These are phyloP conservation scores for Cydonia oblonga DNA, from an alignment of 331 rosid genomes.

Conservation along the genomic window DNA sequence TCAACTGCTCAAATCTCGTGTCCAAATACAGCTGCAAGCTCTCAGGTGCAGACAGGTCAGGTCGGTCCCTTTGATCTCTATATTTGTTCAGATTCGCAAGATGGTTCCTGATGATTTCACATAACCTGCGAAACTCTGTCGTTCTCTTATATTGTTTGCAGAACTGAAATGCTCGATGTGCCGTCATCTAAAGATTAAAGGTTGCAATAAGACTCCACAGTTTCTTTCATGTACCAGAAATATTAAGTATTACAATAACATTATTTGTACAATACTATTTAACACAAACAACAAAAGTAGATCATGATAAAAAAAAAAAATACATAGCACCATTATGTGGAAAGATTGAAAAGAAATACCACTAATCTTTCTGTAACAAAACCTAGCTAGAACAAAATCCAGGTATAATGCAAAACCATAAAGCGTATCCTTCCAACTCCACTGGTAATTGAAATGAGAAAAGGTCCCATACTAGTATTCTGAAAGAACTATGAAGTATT, in stretches of 20 bases:
- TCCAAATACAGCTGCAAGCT: slow-evolving; percentile 88
- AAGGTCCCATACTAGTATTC: not conserved
- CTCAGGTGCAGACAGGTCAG: slow-evolving; percentile 85
- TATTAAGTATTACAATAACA: not conserved
- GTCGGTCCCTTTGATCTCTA: slow-evolving; percentile 90
- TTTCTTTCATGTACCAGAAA: not conserved
- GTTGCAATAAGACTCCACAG: not conserved
- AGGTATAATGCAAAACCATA: not conserved
- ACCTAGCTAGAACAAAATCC: not conserved
- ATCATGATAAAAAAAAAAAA: not conserved
- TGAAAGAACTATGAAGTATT: not conserved
- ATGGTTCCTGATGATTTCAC: slow-evolving; percentile 90
- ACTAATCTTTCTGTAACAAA: not conserved
- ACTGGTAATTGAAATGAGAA: not conserved
- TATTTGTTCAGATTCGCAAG: slow-evolving; percentile 77
- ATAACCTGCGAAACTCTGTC: slow-evolving; percentile 82
- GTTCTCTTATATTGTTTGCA: slow-evolving; percentile 89
- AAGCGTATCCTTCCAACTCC: not conserved
- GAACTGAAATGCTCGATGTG: slow-evolving; percentile 97
- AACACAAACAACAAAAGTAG: not conserved
- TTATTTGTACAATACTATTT: not conserved
- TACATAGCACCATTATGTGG: not conserved
- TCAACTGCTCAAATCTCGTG: slow-evolving; percentile 93
- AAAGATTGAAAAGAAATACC: not conserved
- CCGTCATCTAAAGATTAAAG: slow-evolving; percentile 73